These are phyloP conservation scores for Tetratostichococcus sp. DNA, from an alignment of 139 green algal species.

Conservation along the genomic window DNA sequence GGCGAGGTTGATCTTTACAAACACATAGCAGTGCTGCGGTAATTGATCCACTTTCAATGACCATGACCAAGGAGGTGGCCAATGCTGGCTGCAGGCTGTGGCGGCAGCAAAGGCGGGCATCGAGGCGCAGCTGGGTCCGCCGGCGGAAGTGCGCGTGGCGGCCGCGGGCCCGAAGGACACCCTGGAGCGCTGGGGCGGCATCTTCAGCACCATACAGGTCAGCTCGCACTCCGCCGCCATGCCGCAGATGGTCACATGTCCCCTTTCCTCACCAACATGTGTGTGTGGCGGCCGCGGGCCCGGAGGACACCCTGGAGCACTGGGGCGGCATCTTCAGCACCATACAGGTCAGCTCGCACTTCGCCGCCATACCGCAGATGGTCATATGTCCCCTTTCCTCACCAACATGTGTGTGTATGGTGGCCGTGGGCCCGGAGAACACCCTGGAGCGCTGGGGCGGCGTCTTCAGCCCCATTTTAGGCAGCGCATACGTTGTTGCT, in stretches of 20 bases:
- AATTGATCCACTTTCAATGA: too few species aligned
- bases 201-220: constrained; percentile 64
- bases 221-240: too few species aligned
- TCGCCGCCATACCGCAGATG: too few species aligned
- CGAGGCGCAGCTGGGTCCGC: constrained; percentile 33
- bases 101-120: constrained; percentile 6
- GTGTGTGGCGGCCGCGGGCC: constrained; percentile 23
- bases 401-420: constrained; percentile 41
- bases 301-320: constrained; percentile 31
- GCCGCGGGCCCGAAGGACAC: constrained; percentile 26
- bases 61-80: too few species aligned
- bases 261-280: too few species aligned
- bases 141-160: constrained; percentile 40
- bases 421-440: constrained; percentile 26
- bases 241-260: too few species aligned
- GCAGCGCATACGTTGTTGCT: too few species aligned
- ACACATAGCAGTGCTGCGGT: too few species aligned
- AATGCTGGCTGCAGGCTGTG: constrained; percentile 10
- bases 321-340: constrained; percentile 73
- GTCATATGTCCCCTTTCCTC: too few species aligned
- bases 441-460: constrained; percentile 58
- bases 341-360: constrained; percentile 36
- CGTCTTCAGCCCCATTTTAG: constrained; percentile 61
- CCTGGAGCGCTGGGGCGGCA: constrained; percentile 58
- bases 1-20: too few species aligned